phyloP scores from a whole-genome alignment of 2,329 filamentous ascomycete species.

The Monosporascus ibericus region DNA sequence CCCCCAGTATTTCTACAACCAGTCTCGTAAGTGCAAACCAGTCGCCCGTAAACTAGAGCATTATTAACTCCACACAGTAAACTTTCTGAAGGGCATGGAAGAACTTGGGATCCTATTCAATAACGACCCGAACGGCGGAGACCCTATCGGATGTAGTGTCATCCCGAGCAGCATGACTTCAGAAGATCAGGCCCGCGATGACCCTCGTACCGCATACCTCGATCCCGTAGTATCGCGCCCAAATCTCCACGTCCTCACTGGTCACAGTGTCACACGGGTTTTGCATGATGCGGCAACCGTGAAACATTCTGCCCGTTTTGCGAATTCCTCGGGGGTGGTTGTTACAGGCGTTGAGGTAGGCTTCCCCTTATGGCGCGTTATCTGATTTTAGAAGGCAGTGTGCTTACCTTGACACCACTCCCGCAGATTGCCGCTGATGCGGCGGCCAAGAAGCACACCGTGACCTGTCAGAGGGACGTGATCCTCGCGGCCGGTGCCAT shows the following conservation, averaged over 20 bases:
- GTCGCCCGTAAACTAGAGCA: background rate
- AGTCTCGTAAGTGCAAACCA: constrained; percentile 26
- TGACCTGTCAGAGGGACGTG: constrained; percentile 23
- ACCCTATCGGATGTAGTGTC: constrained; percentile 29
- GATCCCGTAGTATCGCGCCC: constrained; percentile 28
- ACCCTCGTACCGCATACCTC: constrained; percentile 35
- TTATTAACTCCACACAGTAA: constrained; percentile 20
- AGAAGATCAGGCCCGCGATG: constrained; percentile 32
- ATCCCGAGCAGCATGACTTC: constrained; percentile 32
- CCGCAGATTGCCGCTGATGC: constrained; percentile 22
- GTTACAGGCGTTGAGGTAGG: constrained; percentile 33
- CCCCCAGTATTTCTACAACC: constrained; percentile 32
- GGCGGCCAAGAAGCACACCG: constrained; percentile 10
- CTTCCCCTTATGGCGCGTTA: background rate
- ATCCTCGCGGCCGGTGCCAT: constrained; percentile 26
- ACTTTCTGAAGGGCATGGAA: constrained; percentile 30
- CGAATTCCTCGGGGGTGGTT: constrained; percentile 8
- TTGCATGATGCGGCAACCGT: constrained; percentile 15
- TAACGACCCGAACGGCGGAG: constrained; percentile 31
- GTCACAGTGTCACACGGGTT: constrained; percentile 32
- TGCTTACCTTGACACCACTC: background rate
- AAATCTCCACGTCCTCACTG: constrained; percentile 34
- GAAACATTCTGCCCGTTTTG: constrained; percentile 6
- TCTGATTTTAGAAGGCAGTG: background rate
- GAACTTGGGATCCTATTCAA: constrained; percentile 30